Conservation (phyloP, 176 grass and related monocot genomes). For the Avena eriantha region DNA sequence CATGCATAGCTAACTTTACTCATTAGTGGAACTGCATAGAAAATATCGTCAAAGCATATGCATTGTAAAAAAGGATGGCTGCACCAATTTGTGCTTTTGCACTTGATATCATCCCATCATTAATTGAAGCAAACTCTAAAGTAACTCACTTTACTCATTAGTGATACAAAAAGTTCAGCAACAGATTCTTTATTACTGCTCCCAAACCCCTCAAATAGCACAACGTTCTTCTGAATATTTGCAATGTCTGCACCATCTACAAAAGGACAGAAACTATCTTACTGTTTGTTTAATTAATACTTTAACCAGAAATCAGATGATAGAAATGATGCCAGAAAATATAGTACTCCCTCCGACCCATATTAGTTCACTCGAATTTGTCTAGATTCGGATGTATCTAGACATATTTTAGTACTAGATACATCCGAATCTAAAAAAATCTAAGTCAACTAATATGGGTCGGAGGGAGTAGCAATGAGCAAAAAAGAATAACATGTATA, state of each 20-base stretch:
- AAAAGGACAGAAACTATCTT: slow-evolving; percentile 31
- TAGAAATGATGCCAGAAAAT: slow-evolving; percentile 21
- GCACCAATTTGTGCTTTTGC: slow-evolving; percentile 7
- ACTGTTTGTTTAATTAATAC: slow-evolving; percentile 15
- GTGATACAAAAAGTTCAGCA: slow-evolving; percentile 84
- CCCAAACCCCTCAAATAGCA: slow-evolving; percentile 65
- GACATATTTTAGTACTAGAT: too few species aligned
- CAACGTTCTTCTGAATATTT: slow-evolving; percentile 57
- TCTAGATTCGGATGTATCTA: too few species aligned
- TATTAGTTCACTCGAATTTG: too few species aligned
- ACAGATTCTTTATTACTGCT: slow-evolving; percentile 81
- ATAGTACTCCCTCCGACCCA: too few species aligned
- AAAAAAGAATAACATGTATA: slow-evolving; percentile 11
- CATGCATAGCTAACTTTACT: slow-evolving; percentile 66
- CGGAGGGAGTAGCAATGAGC: slow-evolving; percentile 7
- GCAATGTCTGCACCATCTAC: slow-evolving; percentile 68
- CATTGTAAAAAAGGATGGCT: neutral
- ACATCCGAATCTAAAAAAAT: too few species aligned
- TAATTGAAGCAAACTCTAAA: slow-evolving; percentile 36
- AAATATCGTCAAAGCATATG: neutral
- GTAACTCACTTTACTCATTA: slow-evolving; percentile 80
- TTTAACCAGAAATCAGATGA: slow-evolving; percentile 15
- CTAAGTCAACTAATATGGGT: too few species aligned
- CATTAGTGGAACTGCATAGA: slow-evolving; percentile 46
- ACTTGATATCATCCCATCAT: slow-evolving; percentile 17